Conservation (phyloP, 257 asterid species). For the Solanum appendiculatum region DNA sequence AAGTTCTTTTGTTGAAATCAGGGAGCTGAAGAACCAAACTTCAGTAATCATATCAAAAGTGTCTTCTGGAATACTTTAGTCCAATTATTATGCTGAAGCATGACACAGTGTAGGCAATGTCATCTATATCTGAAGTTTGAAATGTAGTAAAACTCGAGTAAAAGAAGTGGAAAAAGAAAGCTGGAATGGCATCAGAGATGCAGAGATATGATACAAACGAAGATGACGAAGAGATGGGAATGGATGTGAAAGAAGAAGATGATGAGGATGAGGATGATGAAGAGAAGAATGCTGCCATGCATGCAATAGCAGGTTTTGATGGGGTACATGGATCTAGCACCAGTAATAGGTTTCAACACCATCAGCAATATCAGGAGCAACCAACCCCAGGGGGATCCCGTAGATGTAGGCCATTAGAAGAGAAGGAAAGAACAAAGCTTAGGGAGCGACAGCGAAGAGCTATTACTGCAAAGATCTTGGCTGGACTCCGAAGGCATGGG, state of each 20-base stretch:
- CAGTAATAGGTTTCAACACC: slow-evolving; percentile 41
- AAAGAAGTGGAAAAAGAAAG: slow-evolving; percentile 8
- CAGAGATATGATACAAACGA: slow-evolving; percentile 71
- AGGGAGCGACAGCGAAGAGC: slow-evolving; percentile 97
- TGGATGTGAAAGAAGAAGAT: slow-evolving; percentile 91
- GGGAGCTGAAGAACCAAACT: neutral
- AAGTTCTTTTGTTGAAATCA: neutral
- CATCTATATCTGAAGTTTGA: slow-evolving; percentile 4
- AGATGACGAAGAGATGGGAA: slow-evolving; percentile 91
- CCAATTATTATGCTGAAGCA: neutral
- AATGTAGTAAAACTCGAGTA: slow-evolving; percentile 1
- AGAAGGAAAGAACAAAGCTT: slow-evolving; percentile 94
- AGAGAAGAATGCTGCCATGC: slow-evolving; percentile 43
- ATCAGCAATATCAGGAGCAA: slow-evolving; percentile 66
- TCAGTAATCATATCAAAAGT: neutral
- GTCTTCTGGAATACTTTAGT: neutral
- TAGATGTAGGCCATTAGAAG: slow-evolving; percentile 93
- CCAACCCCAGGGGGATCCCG: slow-evolving; percentile 66
- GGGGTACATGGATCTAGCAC: slow-evolving; percentile 48
- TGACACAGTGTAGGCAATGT: slow-evolving; percentile 8
- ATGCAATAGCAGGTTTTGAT: slow-evolving; percentile 35
- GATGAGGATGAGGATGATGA: slow-evolving; percentile 71
- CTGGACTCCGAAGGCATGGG: slow-evolving; percentile 96
- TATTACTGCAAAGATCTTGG: slow-evolving; percentile 90
- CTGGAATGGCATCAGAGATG: slow-evolving; percentile 52